Percentiles rank a stretch among this genome's conserved stretches.
Conservation (phyloP, 768 basidiomycete species). For the Chalciporus sphaerocephalus region DNA sequence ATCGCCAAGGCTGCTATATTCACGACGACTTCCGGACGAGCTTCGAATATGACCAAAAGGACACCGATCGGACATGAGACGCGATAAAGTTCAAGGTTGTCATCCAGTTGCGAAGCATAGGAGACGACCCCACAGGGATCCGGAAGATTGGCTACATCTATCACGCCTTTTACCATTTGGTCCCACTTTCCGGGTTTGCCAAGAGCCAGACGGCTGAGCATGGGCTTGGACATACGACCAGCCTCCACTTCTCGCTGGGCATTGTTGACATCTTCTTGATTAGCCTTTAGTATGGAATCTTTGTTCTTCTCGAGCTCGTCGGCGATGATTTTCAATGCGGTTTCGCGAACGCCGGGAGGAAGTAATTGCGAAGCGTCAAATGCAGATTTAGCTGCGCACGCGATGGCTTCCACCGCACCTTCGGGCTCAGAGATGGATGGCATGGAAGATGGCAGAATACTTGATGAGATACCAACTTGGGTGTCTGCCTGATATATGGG, state of each 20-base stretch:
- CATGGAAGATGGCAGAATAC: constrained; percentile 4
- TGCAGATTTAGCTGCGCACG: constrained; percentile 72
- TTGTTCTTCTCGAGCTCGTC: constrained; percentile 61
- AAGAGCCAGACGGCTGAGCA: constrained; percentile 85
- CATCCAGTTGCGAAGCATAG: constrained; percentile 88
- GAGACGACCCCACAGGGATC: constrained; percentile 84
- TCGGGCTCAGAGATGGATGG: constrained; percentile 11
- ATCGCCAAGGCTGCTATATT: constrained; percentile 96
- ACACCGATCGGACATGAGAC: constrained; percentile 97
- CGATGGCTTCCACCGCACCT: constrained; percentile 52
- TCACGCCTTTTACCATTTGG: constrained; percentile 85
- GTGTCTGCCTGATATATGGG: too few relatives aligned
- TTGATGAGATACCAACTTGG: neutral
- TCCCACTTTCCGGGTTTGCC: constrained; percentile 84
- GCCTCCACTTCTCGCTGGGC: constrained; percentile 74
- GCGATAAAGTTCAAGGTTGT: constrained; percentile 82
- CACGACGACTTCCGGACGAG: constrained; percentile 94
- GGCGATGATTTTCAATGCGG: constrained; percentile 68
- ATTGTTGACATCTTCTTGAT: constrained; percentile 76
- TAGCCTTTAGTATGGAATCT: constrained; percentile 72
- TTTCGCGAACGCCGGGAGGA: constrained; percentile 58
- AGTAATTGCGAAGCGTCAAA: constrained; percentile 88
- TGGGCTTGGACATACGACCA: constrained; percentile 76
- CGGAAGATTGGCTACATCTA: constrained; percentile 79
- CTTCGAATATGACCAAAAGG: constrained; percentile 93